These are phyloP conservation scores for Pythium utonaiense DNA, from an alignment of 352 stramenopile genomes.

Conservation along the genomic window DNA sequence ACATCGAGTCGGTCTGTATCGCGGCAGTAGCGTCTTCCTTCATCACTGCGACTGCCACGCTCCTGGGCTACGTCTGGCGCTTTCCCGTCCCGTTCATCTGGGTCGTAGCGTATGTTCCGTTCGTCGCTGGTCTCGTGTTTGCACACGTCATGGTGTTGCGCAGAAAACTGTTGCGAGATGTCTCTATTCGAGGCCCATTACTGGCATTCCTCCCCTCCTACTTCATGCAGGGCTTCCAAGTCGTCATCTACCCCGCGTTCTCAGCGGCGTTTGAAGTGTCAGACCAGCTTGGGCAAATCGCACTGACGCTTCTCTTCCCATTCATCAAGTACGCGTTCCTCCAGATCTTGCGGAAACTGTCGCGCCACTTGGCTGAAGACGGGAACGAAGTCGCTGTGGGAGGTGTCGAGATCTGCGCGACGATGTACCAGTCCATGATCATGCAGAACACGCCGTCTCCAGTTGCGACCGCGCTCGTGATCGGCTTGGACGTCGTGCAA, in stretches of 20 bases:
- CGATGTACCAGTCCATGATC: constrained; percentile 14
- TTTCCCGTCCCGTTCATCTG: constrained; percentile 13
- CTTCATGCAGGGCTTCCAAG: constrained; percentile 7
- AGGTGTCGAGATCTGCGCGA: constrained; percentile 6
- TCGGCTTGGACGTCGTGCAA: constrained; percentile 9
- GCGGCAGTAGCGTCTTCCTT: background rate
- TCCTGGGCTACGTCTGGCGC: constrained; percentile 9
- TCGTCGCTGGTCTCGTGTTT: background rate
- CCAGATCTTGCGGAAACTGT: background rate
- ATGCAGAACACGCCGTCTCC: constrained; percentile 9
- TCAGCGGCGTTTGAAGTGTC: constrained; percentile 2
- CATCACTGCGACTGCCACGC: background rate
- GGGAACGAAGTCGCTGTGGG: constrained; percentile 6
- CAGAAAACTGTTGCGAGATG: background rate
- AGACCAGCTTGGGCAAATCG: background rate
- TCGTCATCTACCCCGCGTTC: constrained; percentile 13
- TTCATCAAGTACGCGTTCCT: constrained; percentile 7
- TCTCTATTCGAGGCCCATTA: background rate
- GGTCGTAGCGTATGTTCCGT: background rate
- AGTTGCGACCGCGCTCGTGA: background rate
- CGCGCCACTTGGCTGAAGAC: background rate
- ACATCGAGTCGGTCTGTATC: background rate
- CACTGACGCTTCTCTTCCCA: constrained; percentile 5
- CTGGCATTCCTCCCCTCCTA: background rate
- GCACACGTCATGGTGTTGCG: constrained; percentile 1